Evolutionary conservation across 495 filamentous ascomycete genomes (phyloP), one percentile per base, ranked within the genome.

Genomic region (Xylaria sp.): DNA sequence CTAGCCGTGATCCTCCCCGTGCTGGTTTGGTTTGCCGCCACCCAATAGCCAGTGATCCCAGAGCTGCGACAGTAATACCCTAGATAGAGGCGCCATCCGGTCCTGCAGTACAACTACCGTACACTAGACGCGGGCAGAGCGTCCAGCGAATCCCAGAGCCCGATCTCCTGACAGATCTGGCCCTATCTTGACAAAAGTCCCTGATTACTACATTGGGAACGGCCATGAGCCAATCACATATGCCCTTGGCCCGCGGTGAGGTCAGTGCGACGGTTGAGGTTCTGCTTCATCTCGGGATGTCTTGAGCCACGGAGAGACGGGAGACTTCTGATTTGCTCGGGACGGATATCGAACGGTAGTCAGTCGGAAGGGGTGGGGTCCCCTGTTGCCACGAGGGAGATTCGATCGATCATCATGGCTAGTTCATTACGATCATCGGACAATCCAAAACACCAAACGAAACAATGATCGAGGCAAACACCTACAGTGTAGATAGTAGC

Each of bases 321-420:
- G 26, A 21, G 26, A 21, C 11, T 7, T 65, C 62, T 65, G 62
- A 65, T 65, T 65, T 65, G 62, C 29, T 37, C 62, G 62, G 62
- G 21, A 65, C 15, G 14, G 15, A 48, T n/a, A 29, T 21, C 29
- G 62, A 50, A 65, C 46, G 8, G 44, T 48, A 17, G 29, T 19
- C 2, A 12, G n/a, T 41, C 24, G 33, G 33, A n/a, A 26, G 59
- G 46, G 58, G 63, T 43, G n/a, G 52, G 40, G 26, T 61, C 40
- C 69, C 69, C 69, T 71, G 69, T 26, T 59, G 61, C 69, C 69
- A 71, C 69, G 69, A 71, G 69, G 69, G 35, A 58, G 17, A 21
- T 50, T 62, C 61, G 69, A 59, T 64, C 61, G 61, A 68, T 68
- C 53, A 29, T 43, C 59, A 37, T 61, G 1, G 2, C 37, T 62